Conservation (phyloP, 768 basidiomycete genomes). For the Coprinellus micaceus region DNA sequence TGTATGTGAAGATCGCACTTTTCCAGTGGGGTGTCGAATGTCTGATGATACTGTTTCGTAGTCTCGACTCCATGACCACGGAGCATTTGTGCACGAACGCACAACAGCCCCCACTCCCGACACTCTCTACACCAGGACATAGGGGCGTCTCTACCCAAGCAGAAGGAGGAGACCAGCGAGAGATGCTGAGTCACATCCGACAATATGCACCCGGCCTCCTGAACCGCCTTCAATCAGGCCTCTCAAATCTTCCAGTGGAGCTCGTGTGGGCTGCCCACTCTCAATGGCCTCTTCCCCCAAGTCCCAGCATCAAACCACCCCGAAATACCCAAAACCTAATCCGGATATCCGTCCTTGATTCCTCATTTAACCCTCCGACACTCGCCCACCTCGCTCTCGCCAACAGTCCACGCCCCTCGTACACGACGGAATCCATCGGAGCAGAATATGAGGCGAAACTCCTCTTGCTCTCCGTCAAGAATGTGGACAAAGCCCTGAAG, state of each 20-base stretch:
- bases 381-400: conserved; percentile 78
- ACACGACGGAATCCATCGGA: conserved; percentile 1
- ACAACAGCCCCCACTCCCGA: too few species aligned
- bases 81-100: too few species aligned
- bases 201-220: conserved; percentile 10
- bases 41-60: too few species aligned
- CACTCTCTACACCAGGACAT: too few species aligned
- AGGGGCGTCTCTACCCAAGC: too few species aligned
- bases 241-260: conserved; percentile 35
- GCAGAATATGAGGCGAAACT: conserved; percentile 66
- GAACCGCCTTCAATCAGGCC: conserved; percentile 8
- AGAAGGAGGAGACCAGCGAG: too few species aligned
- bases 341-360: conserved; percentile 76
- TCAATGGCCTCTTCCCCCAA: conserved; percentile 55
- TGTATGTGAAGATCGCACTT: too few species aligned
- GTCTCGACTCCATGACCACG: too few species aligned
- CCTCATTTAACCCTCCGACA: conserved; percentile 93
- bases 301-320: conserved; percentile 1
- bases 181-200: conserved; percentile 4
- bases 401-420: conserved; percentile 34
- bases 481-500: conserved; percentile 78
- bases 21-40: too few species aligned
- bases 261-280: conserved; percentile 59
- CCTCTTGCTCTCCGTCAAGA: conserved; percentile 78
- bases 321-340: conserved; percentile 24